These are phyloP conservation scores for Tirmania nivea DNA, from an alignment of 495 filamentous ascomycete genomes.

Conservation along the genomic window DNA sequence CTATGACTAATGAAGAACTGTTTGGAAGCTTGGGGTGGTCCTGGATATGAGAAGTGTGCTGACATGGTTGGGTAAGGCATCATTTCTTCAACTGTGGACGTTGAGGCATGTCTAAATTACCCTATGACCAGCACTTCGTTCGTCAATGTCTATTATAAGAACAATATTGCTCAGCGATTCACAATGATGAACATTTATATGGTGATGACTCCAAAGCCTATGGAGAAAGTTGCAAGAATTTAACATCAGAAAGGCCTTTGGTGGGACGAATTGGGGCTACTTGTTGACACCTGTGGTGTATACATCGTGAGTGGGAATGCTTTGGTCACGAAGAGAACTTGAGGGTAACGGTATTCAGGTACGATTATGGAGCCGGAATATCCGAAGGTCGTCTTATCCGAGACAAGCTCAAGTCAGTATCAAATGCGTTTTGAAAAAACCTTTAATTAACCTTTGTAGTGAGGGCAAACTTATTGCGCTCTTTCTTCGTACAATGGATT, in stretches of 20 bases:
- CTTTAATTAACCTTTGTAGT: not conserved
- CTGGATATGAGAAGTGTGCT: slow-evolving; percentile 14
- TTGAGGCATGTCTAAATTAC: too few species aligned
- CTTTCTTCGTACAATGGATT: not conserved
- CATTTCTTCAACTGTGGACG: not conserved
- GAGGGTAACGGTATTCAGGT: slow-evolving; percentile 5
- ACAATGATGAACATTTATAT: slow-evolving; percentile 17
- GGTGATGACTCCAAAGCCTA: not conserved
- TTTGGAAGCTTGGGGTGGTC: slow-evolving; percentile 22
- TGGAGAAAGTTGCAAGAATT: not conserved
- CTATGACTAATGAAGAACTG: not conserved
- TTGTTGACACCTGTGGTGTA: slow-evolving; percentile 3
- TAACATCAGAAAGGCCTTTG: slow-evolving; percentile 6
- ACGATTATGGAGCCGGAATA: slow-evolving; percentile 23
- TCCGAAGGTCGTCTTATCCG: slow-evolving; percentile 19
- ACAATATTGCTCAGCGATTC: slow-evolving; percentile 12
- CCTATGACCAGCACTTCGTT: slow-evolving; percentile 1
- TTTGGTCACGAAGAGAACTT: not conserved
- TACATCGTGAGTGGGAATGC: slow-evolving; percentile 2
- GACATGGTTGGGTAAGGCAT: slow-evolving; percentile 14
- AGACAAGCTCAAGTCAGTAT: slow-evolving; percentile 17
- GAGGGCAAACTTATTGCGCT: not conserved
- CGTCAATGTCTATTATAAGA: slow-evolving; percentile 18
- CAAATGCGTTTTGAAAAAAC: not conserved
- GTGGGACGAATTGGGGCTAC: slow-evolving; percentile 15